phyloP scores from a whole-genome alignment of 306 rosid species.

The Vigna radiata region DNA sequence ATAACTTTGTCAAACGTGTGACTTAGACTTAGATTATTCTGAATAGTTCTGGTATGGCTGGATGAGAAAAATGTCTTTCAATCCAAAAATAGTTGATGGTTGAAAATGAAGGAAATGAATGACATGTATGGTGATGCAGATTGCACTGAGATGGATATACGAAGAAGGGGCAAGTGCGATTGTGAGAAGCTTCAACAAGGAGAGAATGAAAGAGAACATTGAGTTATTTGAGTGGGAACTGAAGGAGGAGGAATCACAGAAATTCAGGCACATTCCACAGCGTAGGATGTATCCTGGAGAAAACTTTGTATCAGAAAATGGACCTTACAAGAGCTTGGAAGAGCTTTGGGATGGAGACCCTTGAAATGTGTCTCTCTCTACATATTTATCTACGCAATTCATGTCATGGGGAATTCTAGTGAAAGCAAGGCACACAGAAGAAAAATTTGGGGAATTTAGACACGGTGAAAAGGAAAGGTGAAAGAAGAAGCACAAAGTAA shows the following conservation, averaged over 20 bases:
- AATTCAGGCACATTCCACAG: slow-evolving; percentile 52
- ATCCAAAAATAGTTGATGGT: no score
- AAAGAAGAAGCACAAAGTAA: no score
- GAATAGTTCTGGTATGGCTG: no score
- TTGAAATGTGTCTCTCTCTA: not conserved
- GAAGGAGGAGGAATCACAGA: slow-evolving; percentile 32
- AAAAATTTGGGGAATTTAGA: no score
- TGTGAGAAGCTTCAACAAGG: slow-evolving; percentile 59
- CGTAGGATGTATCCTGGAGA: slow-evolving; percentile 21
- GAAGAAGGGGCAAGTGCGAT: slow-evolving; percentile 41
- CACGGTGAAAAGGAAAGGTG: no score
- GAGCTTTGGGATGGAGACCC: slow-evolving; percentile 56
- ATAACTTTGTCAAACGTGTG: no score
- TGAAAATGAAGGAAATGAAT: no score
- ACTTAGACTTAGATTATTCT: no score
- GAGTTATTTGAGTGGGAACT: slow-evolving; percentile 51
- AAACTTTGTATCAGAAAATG: slow-evolving; percentile 41
- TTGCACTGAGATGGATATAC: slow-evolving; percentile 43
- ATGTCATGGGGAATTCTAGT: no score
- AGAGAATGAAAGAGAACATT: slow-evolving; percentile 58
- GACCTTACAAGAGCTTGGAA: slow-evolving; percentile 53
- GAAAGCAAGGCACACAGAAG: no score
- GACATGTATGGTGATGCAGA: slow-evolving; percentile 18
- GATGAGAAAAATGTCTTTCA: no score
- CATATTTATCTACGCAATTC: no score